These are phyloP conservation scores for Solanum okadae DNA, from an alignment of 257 asterid species.

Conservation along the genomic window DNA sequence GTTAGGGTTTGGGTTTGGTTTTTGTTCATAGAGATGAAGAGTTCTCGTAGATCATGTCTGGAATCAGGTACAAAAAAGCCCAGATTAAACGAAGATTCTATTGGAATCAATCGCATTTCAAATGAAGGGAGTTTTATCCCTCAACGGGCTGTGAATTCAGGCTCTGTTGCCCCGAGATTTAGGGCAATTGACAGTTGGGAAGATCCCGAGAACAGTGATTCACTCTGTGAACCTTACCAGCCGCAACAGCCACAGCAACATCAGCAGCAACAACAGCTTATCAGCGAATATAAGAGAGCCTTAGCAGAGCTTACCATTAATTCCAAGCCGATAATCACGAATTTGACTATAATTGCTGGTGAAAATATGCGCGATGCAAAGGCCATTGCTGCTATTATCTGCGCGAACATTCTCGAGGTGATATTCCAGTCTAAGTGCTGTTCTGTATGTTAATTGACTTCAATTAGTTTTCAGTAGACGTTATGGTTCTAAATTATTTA, in stretches of 20 bases:
- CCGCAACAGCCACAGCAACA: constrained; percentile 42
- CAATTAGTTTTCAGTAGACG: not conserved
- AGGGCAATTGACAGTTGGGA: constrained; percentile 14
- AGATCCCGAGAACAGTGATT: constrained; percentile 45
- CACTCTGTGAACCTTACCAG: constrained; percentile 41
- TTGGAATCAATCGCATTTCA: constrained; percentile 42
- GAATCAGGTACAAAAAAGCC: constrained; percentile 75
- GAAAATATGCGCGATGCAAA: constrained; percentile 82
- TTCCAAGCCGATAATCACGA: constrained; percentile 92
- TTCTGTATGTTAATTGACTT: not conserved
- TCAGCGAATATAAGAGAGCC: constrained; percentile 76
- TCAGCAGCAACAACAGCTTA: constrained; percentile 69
- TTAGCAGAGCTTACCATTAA: constrained; percentile 81
- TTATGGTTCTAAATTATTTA: not conserved
- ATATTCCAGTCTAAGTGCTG: constrained; percentile 21
- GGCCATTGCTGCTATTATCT: constrained; percentile 60
- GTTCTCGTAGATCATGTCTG: constrained; percentile 55
- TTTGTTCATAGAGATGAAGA: constrained; percentile 47
- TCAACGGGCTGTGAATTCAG: constrained; percentile 42
- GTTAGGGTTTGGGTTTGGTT: not conserved
- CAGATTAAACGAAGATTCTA: constrained; percentile 45
- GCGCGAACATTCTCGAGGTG: constrained; percentile 84
- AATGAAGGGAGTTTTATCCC: constrained; percentile 40
- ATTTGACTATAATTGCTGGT: constrained; percentile 60
- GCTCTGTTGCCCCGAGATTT: constrained; percentile 27